Evolutionary conservation across 169 alveolate species (phyloP), one percentile per base, ranked within the genome.

Genomic region (Neospora caninum): DNA sequence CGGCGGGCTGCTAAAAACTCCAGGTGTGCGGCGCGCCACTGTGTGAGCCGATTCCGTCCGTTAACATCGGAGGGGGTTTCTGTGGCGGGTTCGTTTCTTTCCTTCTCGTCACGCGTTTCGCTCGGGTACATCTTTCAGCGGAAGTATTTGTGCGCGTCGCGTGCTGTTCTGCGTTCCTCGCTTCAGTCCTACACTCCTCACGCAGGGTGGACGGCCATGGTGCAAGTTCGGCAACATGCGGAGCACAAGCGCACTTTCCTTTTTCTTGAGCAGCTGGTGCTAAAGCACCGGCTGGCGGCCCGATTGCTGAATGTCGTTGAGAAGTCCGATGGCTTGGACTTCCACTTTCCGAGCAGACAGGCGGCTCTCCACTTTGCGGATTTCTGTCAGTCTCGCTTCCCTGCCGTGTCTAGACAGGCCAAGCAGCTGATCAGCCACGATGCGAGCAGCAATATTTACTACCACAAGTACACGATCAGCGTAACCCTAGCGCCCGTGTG

Each of bases 291-390:
- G 58, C 73, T 86, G 82, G 73, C 69, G 58, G 69, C 42, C 73
- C 42, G 49, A 92, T 98, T 98, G 39, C 94, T 98, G 92, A 98
- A 98, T 89, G 98, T 99, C 54, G 97, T 98, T 86, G 98, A 99
- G 91, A 95, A 97, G 83, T 98, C 98, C 53, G 99, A 99, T 91
- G 99, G 99, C 31, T 92, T 99, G 73, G 99, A 99, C 94, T 99
- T 99, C 95, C 99, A 98, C 95, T 99, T 99, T 95, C 96, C 97
- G 39, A 96, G 98, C 80, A 97, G 98, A 95, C 97, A 98, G n/a
- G 98, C 98, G 94, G 99, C 99, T 39, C 98, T 98, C 73, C 96
- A 98, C 93, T 97, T 99, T 92, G 99, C 99, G 34, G 99, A 99
- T 91, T 99, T 99, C 96, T 96, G 99, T 88, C 93, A 95, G 67